Base-by-base conservation (phyloP, 331 rosid species). In the Ulmus americana region DNA sequence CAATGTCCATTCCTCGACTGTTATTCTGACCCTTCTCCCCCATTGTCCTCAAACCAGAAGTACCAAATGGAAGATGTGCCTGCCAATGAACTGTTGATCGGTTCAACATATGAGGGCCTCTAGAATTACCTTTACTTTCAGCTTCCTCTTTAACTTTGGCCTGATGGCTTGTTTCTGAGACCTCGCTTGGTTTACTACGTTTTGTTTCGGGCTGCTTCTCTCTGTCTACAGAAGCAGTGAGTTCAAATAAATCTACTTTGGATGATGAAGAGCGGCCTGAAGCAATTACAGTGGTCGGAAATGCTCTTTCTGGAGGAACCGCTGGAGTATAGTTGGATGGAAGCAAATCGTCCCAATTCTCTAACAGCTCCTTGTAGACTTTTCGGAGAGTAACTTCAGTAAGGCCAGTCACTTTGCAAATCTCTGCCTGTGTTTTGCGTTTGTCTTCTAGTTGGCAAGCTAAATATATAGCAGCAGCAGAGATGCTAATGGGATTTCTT, bases 371-470 rank as follows among this genome's bases (percentile, higher is more conserved):
- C 78, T 88, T 89, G 89, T 92, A 86, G 61, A 88, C 98, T 76
- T 92, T 92, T 3, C 96, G 86, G 50, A 92, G 92, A 61, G 95
- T 81, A 74, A 92, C 98, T 85, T 85, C 94, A 6, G 98, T 86
- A 38, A 92, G 95, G 54, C 98, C 95, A 7, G 96, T 92, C 59
- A 92, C 95, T 83, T 86, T 92, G 70, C 98, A 92, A 70, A 92
- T 92, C 82, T 88, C 96, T 10, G 95, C 96, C 73, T 85, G 95
- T 1, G 98, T 92, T 76, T 92, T 92, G 71, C 96, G 91, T 65
- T 91, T 91, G 85, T 92, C 97, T 85, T 92, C 98, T 46, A 92
- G 90, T 79, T 92, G 98, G 84, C 98, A 92, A 54, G 96, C 96
- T 73, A 92, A 71, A 71, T 88, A 88, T 75, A 92, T 92, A 12